Evolutionary conservation across 208 protist species (phyloP).

Genomic region (Crithidia sp.): DNA sequence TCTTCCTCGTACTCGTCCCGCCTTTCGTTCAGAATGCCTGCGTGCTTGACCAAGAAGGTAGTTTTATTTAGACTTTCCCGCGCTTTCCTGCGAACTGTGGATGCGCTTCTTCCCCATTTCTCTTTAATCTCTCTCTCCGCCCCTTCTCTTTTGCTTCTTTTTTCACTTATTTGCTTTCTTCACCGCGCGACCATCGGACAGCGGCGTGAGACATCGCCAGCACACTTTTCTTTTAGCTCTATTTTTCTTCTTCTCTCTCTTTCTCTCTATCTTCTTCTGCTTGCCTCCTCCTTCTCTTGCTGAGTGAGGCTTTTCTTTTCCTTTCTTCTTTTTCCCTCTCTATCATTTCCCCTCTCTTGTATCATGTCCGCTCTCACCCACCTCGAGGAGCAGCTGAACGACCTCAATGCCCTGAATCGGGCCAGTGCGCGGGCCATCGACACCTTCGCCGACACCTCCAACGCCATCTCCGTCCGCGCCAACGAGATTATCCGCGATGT

Average conservation of each 20-base stretch:
- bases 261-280: slow-evolving; percentile 1
- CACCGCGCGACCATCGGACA: neutral
- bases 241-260: neutral
- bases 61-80: no score
- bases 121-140: neutral
- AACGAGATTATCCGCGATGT: slow-evolving; percentile 78
- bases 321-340: neutral
- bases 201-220: no score
- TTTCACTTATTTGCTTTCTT: neutral
- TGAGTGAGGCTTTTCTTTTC: slow-evolving; percentile 1
- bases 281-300: slow-evolving; percentile 1
- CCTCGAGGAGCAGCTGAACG: slow-evolving; percentile 77
- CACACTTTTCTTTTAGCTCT: neutral
- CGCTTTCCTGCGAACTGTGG: no score
- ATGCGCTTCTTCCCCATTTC: no score
- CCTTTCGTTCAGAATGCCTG: no score
- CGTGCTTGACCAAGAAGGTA: no score
- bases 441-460: slow-evolving; percentile 83
- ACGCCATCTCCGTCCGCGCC: slow-evolving; percentile 64
- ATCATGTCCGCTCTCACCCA: slow-evolving; percentile 57
- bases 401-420: slow-evolving; percentile 68
- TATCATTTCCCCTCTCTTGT: neutral
- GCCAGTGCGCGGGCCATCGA: slow-evolving; percentile 76
- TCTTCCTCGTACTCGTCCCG: no score
- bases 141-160: neutral